phyloP scores from a whole-genome alignment of 352 stramenopile genomes.

The Lagenidium giganteum region DNA sequence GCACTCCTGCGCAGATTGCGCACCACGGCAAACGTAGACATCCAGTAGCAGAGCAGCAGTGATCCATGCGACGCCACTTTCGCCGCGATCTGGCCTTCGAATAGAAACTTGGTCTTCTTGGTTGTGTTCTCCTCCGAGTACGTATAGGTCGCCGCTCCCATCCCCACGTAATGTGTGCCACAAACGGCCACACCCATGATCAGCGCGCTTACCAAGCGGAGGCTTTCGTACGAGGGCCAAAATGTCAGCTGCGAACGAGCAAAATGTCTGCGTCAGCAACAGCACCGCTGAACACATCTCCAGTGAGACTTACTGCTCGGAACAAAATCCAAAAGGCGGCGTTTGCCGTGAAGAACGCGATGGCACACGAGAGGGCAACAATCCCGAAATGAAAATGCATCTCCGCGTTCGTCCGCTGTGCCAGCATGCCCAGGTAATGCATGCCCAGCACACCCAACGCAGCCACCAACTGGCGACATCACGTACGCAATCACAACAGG shows the following conservation, averaged over 20 bases:
- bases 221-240: conserved; percentile 39
- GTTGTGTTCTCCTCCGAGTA: conserved; percentile 22
- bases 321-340: conserved; percentile 72
- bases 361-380: conserved; percentile 38
- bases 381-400: conserved; percentile 37
- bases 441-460: conserved; percentile 61
- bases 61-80: conserved; percentile 39
- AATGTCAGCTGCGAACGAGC: conserved; percentile 37
- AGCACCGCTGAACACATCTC: background rate
- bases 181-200: conserved; percentile 67
- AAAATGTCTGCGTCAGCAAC: no score
- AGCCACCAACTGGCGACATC: no score
- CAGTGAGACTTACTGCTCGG: conserved; percentile 28
- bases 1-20: conserved; percentile 5
- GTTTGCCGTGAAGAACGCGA: conserved; percentile 51
- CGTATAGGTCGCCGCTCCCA: conserved; percentile 35
- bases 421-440: conserved; percentile 76
- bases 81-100: conserved; percentile 26
- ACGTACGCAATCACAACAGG: no score
- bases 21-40: conserved; percentile 25
- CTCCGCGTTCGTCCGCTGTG: conserved; percentile 31
- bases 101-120: conserved; percentile 15
- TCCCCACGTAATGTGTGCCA: conserved; percentile 53
- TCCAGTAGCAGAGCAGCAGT: conserved; percentile 49
- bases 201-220: conserved; percentile 45